Base-by-base conservation (phyloP, 2,329 filamentous ascomycete genomes). In the Colletotrichum sp. region DNA sequence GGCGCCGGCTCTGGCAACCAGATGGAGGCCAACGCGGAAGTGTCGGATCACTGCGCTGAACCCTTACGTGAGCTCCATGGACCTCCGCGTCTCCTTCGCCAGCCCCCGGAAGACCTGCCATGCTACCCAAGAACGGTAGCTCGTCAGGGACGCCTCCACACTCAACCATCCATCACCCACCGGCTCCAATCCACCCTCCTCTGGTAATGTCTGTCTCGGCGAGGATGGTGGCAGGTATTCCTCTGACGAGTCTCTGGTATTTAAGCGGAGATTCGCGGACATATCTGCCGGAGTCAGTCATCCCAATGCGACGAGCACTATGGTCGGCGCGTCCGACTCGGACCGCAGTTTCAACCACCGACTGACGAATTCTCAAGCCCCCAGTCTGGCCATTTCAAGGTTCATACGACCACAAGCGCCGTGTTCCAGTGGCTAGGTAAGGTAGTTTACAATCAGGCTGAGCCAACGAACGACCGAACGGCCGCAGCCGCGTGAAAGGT, bases 11-110 rank as follows among this genome's bases (percentile, higher is more conserved):
- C n/a, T 21, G n/a, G n/a, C 32, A 69, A 34, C 52, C 65, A 24
- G 68, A 64, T 36, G 39, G 57, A 68, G 70, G 70, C 32, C 74
- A 65, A 64, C 70, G 70, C 74, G 70, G 70, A 75, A 73, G 70
- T 73, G 59, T 68, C 74, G 74, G 74, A 48, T n/a, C 39, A 21
- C 39, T 48, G 39, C 39, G 39, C 39, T 48, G 39, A 72, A 65
- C 57, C 28, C 21, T 74, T 48, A 60, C 30, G 34, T 32, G 61
- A 43, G 34, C 21, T 52, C n/a, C 43, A 52, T 52, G 43, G 43
- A 52, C 43, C 43, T 52, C n/a, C 43, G 43, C 43, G 43, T 16
- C 61, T 16, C 61, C 61, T 43, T 43, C 61, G 39, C 61, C 61
- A 64, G 34, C 32, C 60, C 32, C 32, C 34, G 61, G 12, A 13